phyloP scores from a whole-genome alignment of 371 early-diverging fungal genomes.

The Lichtheimia ramosa region DNA sequence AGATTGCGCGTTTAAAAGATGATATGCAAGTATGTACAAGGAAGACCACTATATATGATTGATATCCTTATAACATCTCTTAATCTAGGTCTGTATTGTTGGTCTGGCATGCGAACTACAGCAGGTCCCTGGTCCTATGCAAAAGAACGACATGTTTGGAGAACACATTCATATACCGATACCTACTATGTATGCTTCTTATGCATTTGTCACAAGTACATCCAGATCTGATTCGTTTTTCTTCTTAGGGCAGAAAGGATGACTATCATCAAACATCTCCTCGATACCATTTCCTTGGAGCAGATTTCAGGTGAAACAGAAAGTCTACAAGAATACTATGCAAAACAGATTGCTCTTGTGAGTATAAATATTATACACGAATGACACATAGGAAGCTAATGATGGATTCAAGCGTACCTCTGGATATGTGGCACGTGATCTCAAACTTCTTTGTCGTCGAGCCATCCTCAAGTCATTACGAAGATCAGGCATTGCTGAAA shows the following conservation, averaged over 20 bases:
- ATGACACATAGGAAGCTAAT: not conserved
- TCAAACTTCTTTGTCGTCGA: constrained; percentile 46
- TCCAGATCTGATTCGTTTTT: no score
- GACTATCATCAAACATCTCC: constrained; percentile 13
- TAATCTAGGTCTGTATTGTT: constrained; percentile 28
- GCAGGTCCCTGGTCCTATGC: constrained; percentile 27
- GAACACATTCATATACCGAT: constrained; percentile 42
- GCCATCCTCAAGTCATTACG: constrained; percentile 45
- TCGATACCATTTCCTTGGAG: constrained; percentile 12
- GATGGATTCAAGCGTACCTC: constrained; percentile 45
- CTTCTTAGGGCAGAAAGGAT: constrained; percentile 26
- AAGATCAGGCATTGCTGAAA: not conserved
- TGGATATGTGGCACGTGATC: constrained; percentile 63
- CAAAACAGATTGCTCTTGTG: constrained; percentile 34
- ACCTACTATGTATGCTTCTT: constrained; percentile 31
- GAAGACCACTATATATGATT: no score
- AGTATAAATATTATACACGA: not conserved
- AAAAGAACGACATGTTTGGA: constrained; percentile 35
- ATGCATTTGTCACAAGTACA: no score
- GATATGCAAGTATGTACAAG: constrained; percentile 5
- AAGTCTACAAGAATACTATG: constrained; percentile 14
- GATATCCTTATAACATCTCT: not conserved
- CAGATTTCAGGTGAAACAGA: not conserved
- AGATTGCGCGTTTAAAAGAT: constrained; percentile 19
- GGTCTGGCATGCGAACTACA: constrained; percentile 31